Evolutionary conservation across 768 basidiomycete species (phyloP).

Genomic region (Hirschioporus abietinus): DNA sequence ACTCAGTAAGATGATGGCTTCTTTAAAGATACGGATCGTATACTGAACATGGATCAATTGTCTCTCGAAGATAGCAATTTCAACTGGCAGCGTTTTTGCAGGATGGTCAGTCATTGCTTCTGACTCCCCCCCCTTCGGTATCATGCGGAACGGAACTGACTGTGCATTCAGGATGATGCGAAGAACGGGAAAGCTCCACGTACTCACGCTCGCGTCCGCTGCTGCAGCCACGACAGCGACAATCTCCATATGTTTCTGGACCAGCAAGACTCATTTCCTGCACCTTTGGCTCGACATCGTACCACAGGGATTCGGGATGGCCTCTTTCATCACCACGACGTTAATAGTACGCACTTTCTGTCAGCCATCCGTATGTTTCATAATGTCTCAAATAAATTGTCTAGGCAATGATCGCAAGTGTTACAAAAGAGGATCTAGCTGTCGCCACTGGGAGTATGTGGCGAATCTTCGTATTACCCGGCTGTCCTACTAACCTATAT

Average conservation of each 20-base stretch:
- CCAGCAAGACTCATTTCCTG: conserved; percentile 47
- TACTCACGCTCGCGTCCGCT: conserved; percentile 64
- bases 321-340: conserved; percentile 80
- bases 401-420: conserved; percentile 84
- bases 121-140: conserved; percentile 11
- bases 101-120: conserved; percentile 58
- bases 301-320: conserved; percentile 81
- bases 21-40: conserved; percentile 4
- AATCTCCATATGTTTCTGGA: conserved; percentile 61
- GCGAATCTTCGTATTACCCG: conserved; percentile 12
- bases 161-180: conserved; percentile 68
- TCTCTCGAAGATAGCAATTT: conserved; percentile 59
- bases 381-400: conserved; percentile 7
- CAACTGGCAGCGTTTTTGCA: conserved; percentile 79
- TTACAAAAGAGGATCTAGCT: conserved; percentile 76
- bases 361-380: conserved; percentile 12
- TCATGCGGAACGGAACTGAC: neutral
- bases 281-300: conserved; percentile 76
- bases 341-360: conserved; percentile 53
- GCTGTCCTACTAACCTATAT: conserved; percentile 7
- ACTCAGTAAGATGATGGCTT: conserved; percentile 54
- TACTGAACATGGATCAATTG: conserved; percentile 1
- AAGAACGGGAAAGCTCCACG: conserved; percentile 80
- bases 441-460: conserved; percentile 86
- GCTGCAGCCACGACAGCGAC: conserved; percentile 54